Conservation (phyloP, 2,329 filamentous ascomycete species). For the Hyphodiscus sp. region DNA sequence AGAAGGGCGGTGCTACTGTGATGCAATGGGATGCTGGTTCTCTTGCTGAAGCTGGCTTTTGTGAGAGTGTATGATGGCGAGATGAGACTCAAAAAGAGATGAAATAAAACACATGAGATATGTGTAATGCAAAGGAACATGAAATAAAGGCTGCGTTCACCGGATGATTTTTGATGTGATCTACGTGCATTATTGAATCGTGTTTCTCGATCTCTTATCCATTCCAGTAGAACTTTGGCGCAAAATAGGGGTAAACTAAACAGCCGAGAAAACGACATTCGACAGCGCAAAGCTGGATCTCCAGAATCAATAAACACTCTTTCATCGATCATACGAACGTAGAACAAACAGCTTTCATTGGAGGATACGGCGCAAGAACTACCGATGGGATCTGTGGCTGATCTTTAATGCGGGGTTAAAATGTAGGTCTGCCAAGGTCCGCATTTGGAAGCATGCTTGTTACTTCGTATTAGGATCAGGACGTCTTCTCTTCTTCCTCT, state of each 20-base stretch:
- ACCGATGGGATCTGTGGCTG: neutral
- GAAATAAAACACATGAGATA: constrained; percentile 10
- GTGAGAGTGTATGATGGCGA: neutral
- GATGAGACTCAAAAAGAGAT: neutral
- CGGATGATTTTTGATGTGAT: neutral
- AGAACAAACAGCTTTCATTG: neutral
- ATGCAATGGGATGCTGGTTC: neutral
- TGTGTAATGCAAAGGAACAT: constrained; percentile 14
- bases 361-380: neutral
- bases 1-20: neutral
- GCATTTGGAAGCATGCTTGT: neutral
- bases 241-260: neutral
- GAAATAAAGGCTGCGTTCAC: constrained; percentile 20
- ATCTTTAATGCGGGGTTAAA: neutral
- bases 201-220: neutral
- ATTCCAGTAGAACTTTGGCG: too few relatives aligned
- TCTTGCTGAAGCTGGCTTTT: neutral
- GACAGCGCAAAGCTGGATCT: neutral
- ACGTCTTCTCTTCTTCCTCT: neutral
- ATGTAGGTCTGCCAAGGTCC: neutral
- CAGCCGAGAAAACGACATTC: neutral
- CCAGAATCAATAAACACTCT: neutral
- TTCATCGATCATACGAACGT: neutral
- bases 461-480: neutral
- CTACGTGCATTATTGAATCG: neutral